Evolutionary conservation across 2,329 filamentous ascomycete genomes (phyloP).

Genomic region (Claviceps citrina): DNA sequence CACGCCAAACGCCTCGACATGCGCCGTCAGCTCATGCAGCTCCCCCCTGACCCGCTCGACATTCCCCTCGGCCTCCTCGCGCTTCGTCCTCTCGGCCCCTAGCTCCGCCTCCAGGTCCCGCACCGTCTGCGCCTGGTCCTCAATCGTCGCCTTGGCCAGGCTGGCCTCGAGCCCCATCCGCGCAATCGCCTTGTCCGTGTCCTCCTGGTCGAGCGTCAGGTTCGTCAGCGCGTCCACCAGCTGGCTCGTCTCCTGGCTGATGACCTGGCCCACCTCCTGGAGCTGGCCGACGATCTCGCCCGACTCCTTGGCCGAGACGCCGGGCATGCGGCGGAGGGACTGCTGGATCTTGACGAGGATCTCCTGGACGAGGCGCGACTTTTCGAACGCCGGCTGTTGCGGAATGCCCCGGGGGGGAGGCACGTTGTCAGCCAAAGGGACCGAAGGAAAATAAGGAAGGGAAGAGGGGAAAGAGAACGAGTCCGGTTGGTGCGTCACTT

Average conservation of each 20-base stretch:
- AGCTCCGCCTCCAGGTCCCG: slow-evolving; percentile 18
- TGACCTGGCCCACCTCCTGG: slow-evolving; percentile 22
- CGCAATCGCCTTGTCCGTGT: slow-evolving; percentile 23
- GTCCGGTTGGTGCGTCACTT: too few species aligned
- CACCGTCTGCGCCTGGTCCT: slow-evolving; percentile 19
- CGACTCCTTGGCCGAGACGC: slow-evolving; percentile 20
- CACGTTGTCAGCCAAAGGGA: neutral
- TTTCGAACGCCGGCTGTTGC: slow-evolving; percentile 21
- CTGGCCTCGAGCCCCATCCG: slow-evolving; percentile 25
- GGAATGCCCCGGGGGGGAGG: neutral
- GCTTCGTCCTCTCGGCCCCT: slow-evolving; percentile 17
- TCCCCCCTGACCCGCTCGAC: slow-evolving; percentile 13
- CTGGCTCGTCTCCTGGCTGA: slow-evolving; percentile 24
- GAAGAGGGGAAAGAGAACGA: neutral
- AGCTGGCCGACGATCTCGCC: slow-evolving; percentile 20
- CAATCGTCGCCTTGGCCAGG: slow-evolving; percentile 18
- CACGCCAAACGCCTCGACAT: slow-evolving; percentile 17
- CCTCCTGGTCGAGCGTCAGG: slow-evolving; percentile 22
- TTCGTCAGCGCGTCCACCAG: slow-evolving; percentile 24
- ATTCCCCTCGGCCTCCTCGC: slow-evolving; percentile 14
- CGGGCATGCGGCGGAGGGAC: slow-evolving; percentile 24
- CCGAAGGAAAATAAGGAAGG: neutral
- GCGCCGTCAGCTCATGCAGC: slow-evolving; percentile 5
- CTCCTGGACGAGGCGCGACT: slow-evolving; percentile 19
- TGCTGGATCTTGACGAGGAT: slow-evolving; percentile 24